Percentiles rank a stretch among this genome's conserved stretches.
Evolutionary conservation across 2,329 filamentous ascomycete genomes (phyloP).

Genomic region (Rhynchosporium graminicola): DNA sequence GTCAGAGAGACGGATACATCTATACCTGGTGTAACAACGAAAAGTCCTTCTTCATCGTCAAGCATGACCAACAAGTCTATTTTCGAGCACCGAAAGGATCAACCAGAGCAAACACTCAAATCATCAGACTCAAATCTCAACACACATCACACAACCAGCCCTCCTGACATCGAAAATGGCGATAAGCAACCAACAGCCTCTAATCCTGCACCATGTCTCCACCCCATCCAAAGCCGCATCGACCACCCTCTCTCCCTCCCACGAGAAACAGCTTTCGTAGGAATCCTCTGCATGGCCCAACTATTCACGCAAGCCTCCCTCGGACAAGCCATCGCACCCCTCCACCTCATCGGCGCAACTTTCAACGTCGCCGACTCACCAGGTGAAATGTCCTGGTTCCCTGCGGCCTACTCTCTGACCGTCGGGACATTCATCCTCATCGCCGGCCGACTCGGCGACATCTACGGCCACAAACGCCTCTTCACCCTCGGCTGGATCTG

Average conservation of each 20-base stretch:
- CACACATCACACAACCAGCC: not conserved
- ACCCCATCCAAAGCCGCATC: conserved; percentile 18
- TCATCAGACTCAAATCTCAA: conserved; percentile 6
- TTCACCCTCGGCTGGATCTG: conserved; percentile 49
- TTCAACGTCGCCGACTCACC: conserved; percentile 47
- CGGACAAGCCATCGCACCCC: conserved; percentile 49
- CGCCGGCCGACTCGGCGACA: conserved; percentile 52
- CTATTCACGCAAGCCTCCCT: conserved; percentile 52
- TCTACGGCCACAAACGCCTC: conserved; percentile 54
- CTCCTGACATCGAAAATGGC: not conserved
- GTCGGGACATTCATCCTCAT: conserved; percentile 56
- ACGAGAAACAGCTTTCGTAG: conserved; percentile 45
- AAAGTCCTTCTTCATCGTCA: conserved; percentile 5
- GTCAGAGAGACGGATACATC: not conserved
- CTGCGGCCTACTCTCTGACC: conserved; percentile 59
- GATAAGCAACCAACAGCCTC: not conserved
- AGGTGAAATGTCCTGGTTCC: conserved; percentile 54
- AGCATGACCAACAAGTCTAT: not conserved
- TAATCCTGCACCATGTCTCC: conserved; percentile 7
- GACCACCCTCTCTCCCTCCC: conserved; percentile 24
- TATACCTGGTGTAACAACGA: not conserved
- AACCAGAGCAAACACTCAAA: too few relatives aligned
- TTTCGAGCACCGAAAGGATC: not conserved
- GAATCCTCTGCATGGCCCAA: conserved; percentile 49
- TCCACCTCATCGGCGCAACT: conserved; percentile 49